Evolutionary conservation across 331 rosid species (phyloP), one percentile per base, ranked within the genome.

Genomic region (Rosa hybrid): DNA sequence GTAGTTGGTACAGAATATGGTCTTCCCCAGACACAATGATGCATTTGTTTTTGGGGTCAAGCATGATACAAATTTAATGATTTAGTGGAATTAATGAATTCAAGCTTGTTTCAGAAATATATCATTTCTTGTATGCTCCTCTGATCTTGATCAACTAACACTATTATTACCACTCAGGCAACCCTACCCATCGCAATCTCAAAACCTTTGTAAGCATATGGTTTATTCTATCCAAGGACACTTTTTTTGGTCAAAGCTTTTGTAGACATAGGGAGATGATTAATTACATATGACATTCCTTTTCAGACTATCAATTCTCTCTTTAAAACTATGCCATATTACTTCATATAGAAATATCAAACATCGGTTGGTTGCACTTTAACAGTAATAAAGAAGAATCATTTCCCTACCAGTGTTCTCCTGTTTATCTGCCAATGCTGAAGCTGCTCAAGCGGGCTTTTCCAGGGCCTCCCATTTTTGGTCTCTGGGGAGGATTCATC

Each of bases 341-440:
- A 63, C 42, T 65, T 14, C 20, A 34, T 7, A 65, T 17, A 38
- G 12, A 65, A 38, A 65, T 65, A 39, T 21, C 25, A 68, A 41
- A 41, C 50, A 67, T 14, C 46, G 0, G 44, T 34, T 27, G 45
- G 49, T 42, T 69, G 74, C 54, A 41, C 54, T 69, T 42, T 46
- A 17, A 13, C 44, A 67, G 13, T 11, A 6, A 50, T 20, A 23
- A 5, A 64, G 41, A 77, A 20, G 63, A 45, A 72, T 5, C 25
- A 39, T 60, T 76, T 65, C 39, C 18, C 1, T 87, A 87, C 90
- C 90, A 93, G 81, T 81, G 86, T 95, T 89, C 99, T 90, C 83
- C 99, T 86, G 87, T 95, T 95, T 12, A 86, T 90, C 90, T 95
- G 98, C 97, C 99, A 95, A 71, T 93, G 98, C 76, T 91, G 95